Base-by-base conservation (phyloP, 2,329 filamentous ascomycete species). In the Pseudopyricularia javanii region DNA sequence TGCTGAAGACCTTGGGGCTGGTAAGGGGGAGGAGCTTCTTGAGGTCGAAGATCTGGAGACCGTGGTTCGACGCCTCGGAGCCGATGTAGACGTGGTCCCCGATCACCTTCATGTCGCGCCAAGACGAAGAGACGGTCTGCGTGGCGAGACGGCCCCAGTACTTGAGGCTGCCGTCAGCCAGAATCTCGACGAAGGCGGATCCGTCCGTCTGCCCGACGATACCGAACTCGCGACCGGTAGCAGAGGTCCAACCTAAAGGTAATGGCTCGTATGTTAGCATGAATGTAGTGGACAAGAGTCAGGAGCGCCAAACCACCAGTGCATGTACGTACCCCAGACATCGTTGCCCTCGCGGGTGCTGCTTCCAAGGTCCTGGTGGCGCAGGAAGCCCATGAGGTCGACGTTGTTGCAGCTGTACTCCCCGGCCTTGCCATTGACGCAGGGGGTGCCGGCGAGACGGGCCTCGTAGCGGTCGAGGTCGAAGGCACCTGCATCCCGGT, bases 31-130 rank as follows among this genome's bases (percentile, higher is more conserved):
- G 66, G 15, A 79, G 67, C 66, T 76, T 81, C 59, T 69, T 73
- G 74, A 82, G 73, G 63, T 83, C 80, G 59, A 83, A 83, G 63
- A 83, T 73, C 63, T 83, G 80, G 49, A 83, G 73, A 32, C 76
- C 74, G 62, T 83, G 79, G 58, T 69, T 62, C 48, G 61, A 58
- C 24, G 75, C 73, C 56, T 70, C 68, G 58, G 63, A 64, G 32
- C 68, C 68, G 52, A 71, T 66, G 53, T 65, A 63, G 61, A 62
- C 63, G 54, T 63, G 62, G 54, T 66, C 63, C n/a, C 64, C 64
- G 20, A 50, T 50, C 1, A 50, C 48, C 56, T 69, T 70, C 58
- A 79, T 79, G 62, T 79, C 75, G 48, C 75, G 69, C 75, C 76
- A 79, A 30, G 69, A 12, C 20, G 48, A 35, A 17, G 48, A 33